A percentile compares a stretch with the other conserved stretches of the same genome.
phyloP scores from a whole-genome alignment of 2,329 filamentous ascomycete genomes.

The Sclerotinia trifoliorum region DNA sequence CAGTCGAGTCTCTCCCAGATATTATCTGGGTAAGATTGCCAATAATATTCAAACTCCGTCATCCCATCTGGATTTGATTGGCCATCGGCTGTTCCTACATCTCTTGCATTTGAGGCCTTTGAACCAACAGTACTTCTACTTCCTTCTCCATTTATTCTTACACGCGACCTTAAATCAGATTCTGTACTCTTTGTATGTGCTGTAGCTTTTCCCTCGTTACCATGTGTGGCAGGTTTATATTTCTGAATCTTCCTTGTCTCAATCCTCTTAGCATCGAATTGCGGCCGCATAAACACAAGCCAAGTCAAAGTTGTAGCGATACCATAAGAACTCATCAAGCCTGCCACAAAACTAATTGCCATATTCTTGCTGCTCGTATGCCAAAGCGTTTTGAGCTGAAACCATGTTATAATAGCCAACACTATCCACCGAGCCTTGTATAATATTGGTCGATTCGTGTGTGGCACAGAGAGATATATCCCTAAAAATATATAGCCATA shows the following conservation, averaged over 20 bases:
- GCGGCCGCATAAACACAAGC: constrained; percentile 55
- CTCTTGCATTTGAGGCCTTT: background rate
- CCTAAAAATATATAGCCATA: constrained; percentile 49
- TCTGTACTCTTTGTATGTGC: background rate
- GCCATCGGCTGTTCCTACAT: background rate
- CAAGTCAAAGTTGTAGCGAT: constrained; percentile 50
- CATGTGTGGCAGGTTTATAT: background rate
- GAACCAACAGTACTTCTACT: background rate
- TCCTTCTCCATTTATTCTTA: constrained; percentile 25
- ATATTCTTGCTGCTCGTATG: constrained; percentile 52
- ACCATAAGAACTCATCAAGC: constrained; percentile 52
- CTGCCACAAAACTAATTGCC: constrained; percentile 51
- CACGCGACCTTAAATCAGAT: constrained; percentile 10
- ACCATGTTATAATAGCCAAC: constrained; percentile 45
- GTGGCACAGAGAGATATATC: constrained; percentile 56
- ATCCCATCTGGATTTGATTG: background rate
- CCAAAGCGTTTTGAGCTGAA: constrained; percentile 47
- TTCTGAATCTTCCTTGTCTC: constrained; percentile 35
- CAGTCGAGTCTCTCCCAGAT: constrained; percentile 54
- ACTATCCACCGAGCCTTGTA: constrained; percentile 53
- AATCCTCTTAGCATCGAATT: constrained; percentile 54
- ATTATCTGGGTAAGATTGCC: constrained; percentile 57
- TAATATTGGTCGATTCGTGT: constrained; percentile 50
- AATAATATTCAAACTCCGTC: constrained; percentile 51
- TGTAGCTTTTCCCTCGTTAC: background rate